Base-by-base conservation (phyloP, 1,284 basidiomycete species). In the Calocybe gambosa region DNA sequence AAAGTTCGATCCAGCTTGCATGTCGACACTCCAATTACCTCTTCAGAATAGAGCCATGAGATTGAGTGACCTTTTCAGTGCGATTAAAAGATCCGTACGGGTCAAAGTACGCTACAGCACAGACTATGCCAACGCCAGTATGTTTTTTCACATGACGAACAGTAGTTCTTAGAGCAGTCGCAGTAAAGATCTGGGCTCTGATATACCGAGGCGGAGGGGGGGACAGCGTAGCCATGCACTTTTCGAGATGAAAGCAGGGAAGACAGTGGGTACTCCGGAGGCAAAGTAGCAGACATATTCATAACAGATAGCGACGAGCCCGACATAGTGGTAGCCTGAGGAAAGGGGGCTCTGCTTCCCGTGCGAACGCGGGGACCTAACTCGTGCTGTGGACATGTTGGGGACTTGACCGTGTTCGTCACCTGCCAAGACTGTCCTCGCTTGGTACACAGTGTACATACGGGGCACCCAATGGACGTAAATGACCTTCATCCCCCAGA, bases 401-500 rank as follows among this genome's bases (percentile, higher is more conserved):
- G 39, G 25, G 29, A 31, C 25, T 42, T 41, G 5, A 18, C 21
- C 20, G 38, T 29, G 8, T 19, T 16, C 6, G 13, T 38, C 46
- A 33, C 28, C 33, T 50, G 40, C 48, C 48, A 41, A 46, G 40
- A 28, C 19, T 34, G 37, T 28, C 36, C 42, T 31, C 26, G 38
- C 34, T 31, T 34, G 3, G 5, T 26, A 10, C 28, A 29, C 8
- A 19, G 16, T 18, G 18, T 38, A 39, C 28, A 20, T 29, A 41
- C 21, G 2, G 21, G 15, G 18, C 19, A 15, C 8, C 18, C 50
- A 48, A 84, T 86, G 82, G 83, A 86, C 56, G 63, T 78, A 57
- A 77, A 73, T 58, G 84, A 89, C 57, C 68, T 89, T 34, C 86
- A 88, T 56, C 85, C 86, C 21, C 70, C 76, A 52, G 86, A 89